These are phyloP conservation scores for Orbilia ellipsospora DNA, from an alignment of 2,329 filamentous ascomycete species.

Conservation along the genomic window DNA sequence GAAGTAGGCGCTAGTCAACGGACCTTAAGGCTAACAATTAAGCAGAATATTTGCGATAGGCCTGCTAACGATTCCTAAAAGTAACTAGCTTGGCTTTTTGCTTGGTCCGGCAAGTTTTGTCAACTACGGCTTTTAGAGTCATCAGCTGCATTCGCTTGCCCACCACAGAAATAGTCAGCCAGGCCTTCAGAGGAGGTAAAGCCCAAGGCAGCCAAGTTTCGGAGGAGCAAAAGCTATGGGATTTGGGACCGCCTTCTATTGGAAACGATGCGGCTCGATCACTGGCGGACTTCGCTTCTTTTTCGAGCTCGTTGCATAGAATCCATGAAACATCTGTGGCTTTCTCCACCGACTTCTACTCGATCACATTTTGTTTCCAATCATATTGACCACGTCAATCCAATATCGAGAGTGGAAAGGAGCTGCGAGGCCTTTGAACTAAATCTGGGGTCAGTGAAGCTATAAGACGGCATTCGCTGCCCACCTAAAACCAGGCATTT, in stretches of 20 bases:
- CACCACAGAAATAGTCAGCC: constrained; percentile 16
- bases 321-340: constrained; percentile 31
- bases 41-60: constrained; percentile 8
- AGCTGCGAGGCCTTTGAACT: neutral
- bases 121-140: constrained; percentile 34
- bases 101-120: no score
- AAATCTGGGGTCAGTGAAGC: constrained; percentile 14
- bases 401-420: constrained; percentile 21
- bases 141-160: constrained; percentile 41
- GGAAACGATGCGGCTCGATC: constrained; percentile 52
- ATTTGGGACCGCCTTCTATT: constrained; percentile 24
- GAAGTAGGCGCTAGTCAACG: constrained; percentile 16
- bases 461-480: constrained; percentile 49
- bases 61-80: neutral
- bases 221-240: neutral
- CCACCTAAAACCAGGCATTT: constrained; percentile 24
- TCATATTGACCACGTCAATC: constrained; percentile 41
- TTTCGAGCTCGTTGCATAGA: constrained; percentile 24
- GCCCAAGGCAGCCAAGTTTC: constrained; percentile 38
- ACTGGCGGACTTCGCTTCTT: constrained; percentile 24
- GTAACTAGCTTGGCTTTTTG: neutral
- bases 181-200: constrained; percentile 25
- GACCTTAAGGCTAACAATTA: constrained; percentile 32
- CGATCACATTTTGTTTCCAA: constrained; percentile 9
- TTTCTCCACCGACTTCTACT: constrained; percentile 10